phyloP scores from a whole-genome alignment of 805 yeast species.

The Yamadazyma olivae region DNA sequence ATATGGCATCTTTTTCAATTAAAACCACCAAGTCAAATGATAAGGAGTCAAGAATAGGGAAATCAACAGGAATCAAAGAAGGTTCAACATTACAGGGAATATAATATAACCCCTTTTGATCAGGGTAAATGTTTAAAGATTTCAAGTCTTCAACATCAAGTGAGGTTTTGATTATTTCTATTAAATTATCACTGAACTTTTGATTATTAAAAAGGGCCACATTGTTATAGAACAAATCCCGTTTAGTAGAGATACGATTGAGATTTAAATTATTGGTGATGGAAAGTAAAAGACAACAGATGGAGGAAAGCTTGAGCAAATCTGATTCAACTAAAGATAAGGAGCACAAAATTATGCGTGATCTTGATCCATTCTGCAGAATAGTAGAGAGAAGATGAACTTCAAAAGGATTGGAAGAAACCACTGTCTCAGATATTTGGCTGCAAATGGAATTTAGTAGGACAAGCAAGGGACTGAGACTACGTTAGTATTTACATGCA shows the following conservation, averaged over 20 bases:
- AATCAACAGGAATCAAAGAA: conserved; percentile 16
- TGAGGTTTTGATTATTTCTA: conserved; percentile 37
- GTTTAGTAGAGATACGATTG: conserved; percentile 33
- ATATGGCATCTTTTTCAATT: conserved; percentile 41
- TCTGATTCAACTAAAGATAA: neutral
- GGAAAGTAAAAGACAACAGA: neutral
- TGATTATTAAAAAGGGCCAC: conserved; percentile 51
- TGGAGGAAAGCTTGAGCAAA: conserved; percentile 1
- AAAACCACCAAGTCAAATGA: conserved; percentile 15
- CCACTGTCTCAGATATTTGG: no score
- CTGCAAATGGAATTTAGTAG: no score
- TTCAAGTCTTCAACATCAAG: conserved; percentile 37
- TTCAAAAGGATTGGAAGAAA: no score
- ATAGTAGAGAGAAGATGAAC: no score
- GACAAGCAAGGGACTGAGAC: no score
- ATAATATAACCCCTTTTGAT: conserved; percentile 55
- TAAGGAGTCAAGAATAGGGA: neutral
- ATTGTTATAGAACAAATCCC: conserved; percentile 61
- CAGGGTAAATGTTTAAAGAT: conserved; percentile 46
- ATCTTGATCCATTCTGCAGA: no score
- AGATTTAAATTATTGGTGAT: conserved; percentile 1
- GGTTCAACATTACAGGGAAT: conserved; percentile 13
- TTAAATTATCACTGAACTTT: conserved; percentile 30
- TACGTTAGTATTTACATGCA: no score
- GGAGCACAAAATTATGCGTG: neutral